Evolutionary conservation across 2,329 filamentous ascomycete species (phyloP), one percentile per base, ranked within the genome.

Genomic region (Cercospora canescens): DNA sequence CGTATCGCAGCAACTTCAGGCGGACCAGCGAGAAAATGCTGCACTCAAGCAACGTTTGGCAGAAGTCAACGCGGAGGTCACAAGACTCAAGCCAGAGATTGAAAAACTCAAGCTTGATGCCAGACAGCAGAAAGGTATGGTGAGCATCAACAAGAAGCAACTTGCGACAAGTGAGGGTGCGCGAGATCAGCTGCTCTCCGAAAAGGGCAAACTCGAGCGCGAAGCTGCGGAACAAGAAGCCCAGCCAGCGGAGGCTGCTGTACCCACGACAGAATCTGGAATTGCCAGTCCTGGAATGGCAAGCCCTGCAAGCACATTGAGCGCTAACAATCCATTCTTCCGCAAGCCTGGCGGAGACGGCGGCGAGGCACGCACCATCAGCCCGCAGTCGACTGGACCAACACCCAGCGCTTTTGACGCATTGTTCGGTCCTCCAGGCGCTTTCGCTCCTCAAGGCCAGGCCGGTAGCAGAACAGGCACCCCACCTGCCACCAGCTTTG

Each of bases 121-220:
- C 28, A 89, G 95, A 48, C 95, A 98, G 78, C 94, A 98, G 76
- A 98, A 96, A 81, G 95, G 95, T 18, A 85, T 98, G 70, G 94
- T 96, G 32, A 94, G 95, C 50, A 99, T 99, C 81, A 97, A 97
- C 82, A 98, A 96, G 85, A 99, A 99, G 82, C 95, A 99, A 80
- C 83, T 98, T 67, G 88, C 90, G 37, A 97, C 94, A 0, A 92
- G 91, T 64, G 95, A 99, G 79, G 87, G 87, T 56, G 94, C 98
- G 78, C 88, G 92, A 34, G 94, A 98, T 67, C 94, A 92, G 82
- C 83, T 97, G 41, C 94, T 93, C 81, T 82, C 84, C 1, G 94
- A 98, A 78, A 89, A 90, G 52, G 89, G 89, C 65, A 88, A 88
- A 60, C 85, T 90, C 88, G 64, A 94, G 90, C 77, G 83, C 81